Evolutionary conservation across 2,329 filamentous ascomycete genomes (phyloP).

Genomic region (Didymella segeticola): DNA sequence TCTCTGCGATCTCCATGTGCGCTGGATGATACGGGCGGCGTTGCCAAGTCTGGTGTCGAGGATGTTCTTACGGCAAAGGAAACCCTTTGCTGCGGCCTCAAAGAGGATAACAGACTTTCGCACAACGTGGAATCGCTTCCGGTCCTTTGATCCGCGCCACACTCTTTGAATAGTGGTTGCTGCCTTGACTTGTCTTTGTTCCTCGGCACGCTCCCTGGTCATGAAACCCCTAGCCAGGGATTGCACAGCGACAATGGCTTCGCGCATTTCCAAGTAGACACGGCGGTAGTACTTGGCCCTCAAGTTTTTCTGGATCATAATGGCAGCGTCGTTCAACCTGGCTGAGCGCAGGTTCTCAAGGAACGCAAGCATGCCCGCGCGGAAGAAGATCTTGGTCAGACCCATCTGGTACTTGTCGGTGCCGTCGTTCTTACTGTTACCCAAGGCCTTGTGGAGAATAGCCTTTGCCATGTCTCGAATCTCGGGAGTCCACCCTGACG

Average conservation of each 20-base stretch:
- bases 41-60: slow-evolving; percentile 94
- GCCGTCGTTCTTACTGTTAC: slow-evolving; percentile 64
- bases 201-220: slow-evolving; percentile 78
- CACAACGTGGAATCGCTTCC: slow-evolving; percentile 78
- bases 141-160: slow-evolving; percentile 91
- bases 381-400: slow-evolving; percentile 99
- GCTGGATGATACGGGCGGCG: slow-evolving; percentile 87
- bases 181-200: slow-evolving; percentile 81
- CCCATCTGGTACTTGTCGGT: slow-evolving; percentile 97
- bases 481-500: slow-evolving; percentile 87
- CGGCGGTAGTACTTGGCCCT: slow-evolving; percentile 93
- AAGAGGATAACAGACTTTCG: slow-evolving; percentile 85
- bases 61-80: slow-evolving; percentile 86
- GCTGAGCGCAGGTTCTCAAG: slow-evolving; percentile 91
- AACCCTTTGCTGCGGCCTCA: slow-evolving; percentile 90
- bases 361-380: slow-evolving; percentile 97
- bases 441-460: slow-evolving; percentile 87
- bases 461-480: slow-evolving; percentile 93
- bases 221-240: slow-evolving; percentile 77
- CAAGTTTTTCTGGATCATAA: slow-evolving; percentile 99
- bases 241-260: slow-evolving; percentile 81
- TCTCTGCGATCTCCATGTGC: slow-evolving; percentile 82
- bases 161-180: slow-evolving; percentile 94
- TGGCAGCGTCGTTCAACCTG: slow-evolving; percentile 89
- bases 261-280: slow-evolving; percentile 85